Evolutionary conservation across 306 rosid genomes (phyloP), one percentile per base, ranked within the genome.

Genomic region (Carpinus viminea): DNA sequence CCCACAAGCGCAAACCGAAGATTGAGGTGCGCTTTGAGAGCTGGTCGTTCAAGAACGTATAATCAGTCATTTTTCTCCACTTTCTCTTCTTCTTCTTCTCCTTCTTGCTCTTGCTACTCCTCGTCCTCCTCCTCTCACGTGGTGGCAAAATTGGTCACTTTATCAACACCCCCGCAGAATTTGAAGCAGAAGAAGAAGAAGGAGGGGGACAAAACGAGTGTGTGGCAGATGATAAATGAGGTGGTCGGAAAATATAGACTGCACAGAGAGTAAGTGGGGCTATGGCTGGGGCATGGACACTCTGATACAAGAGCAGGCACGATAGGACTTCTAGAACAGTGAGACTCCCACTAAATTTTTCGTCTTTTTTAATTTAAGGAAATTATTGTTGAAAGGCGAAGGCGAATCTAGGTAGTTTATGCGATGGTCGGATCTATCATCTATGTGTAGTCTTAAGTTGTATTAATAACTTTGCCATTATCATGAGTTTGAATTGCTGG

Each of bases 1-100:
- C 90, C 93, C 93, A 87, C 74, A 89, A 81, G 6, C 82, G 86
- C 15, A 89, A 77, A 38, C 93, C 90, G 43, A 89, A 87, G 54
- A 89, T 85, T 45, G 89, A 87, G 83, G 90, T 89, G 20, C 78
- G 72, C 74, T 76, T 83, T 6, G 93, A 86, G 51, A 89, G 93
- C 88, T 83, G 87, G 61, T 89, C 87, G 82, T 89, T 89, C 66
- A 89, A 72, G 31, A 87, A 89, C 7, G 85, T 64, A 73, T 85
- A 89, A 28, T 74, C 74, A 5, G 93, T 78, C 93, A 89, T 89
- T 73, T 68, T 70, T 7, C 20, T 15, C 1, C 34, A 12, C 71
- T 26, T 34, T 53, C 7, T 24, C 46, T 10, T 55, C 54, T 48
- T 73, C 26, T 36, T 36, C 75, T 64, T 21, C 18, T 2, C 9